phyloP scores from a whole-genome alignment of 2,329 filamentous ascomycete species.

The Aspergillus transmontanensis region DNA sequence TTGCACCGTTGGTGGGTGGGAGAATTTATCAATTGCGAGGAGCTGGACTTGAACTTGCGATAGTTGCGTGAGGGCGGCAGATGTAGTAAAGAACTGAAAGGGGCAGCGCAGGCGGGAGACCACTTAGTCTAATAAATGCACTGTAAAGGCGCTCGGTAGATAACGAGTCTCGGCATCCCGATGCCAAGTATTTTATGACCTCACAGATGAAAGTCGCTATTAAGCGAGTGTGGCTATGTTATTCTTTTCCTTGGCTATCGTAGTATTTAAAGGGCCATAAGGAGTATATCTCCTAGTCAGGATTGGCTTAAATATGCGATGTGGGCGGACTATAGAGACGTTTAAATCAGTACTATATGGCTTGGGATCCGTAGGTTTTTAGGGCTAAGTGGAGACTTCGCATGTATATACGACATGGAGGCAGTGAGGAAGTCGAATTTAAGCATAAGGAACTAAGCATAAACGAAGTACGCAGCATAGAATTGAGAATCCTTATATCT shows the following conservation, averaged over 20 bases:
- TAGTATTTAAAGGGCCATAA: neutral
- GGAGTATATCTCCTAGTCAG: neutral
- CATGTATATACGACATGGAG: no score
- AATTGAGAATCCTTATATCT: no score
- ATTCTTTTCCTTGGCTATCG: neutral
- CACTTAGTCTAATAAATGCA: neutral
- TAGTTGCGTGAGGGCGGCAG: neutral
- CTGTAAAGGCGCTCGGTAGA: neutral
- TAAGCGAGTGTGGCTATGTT: neutral
- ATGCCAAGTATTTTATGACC: neutral
- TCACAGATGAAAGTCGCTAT: neutral
- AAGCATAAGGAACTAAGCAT: no score
- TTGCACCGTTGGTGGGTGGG: neutral
- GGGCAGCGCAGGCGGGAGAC: neutral
- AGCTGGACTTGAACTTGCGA: neutral
- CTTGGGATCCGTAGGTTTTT: neutral
- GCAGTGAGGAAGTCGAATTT: no score
- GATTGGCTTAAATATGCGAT: neutral
- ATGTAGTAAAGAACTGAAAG: neutral
- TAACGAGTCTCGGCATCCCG: neutral
- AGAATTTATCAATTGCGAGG: neutral
- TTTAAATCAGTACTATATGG: neutral
- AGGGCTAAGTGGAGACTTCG: no score
- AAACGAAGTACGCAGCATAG: no score
- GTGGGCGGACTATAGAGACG: neutral